phyloP scores from a whole-genome alignment of 768 basidiomycete species.

The Punctularia strigosozonata region DNA sequence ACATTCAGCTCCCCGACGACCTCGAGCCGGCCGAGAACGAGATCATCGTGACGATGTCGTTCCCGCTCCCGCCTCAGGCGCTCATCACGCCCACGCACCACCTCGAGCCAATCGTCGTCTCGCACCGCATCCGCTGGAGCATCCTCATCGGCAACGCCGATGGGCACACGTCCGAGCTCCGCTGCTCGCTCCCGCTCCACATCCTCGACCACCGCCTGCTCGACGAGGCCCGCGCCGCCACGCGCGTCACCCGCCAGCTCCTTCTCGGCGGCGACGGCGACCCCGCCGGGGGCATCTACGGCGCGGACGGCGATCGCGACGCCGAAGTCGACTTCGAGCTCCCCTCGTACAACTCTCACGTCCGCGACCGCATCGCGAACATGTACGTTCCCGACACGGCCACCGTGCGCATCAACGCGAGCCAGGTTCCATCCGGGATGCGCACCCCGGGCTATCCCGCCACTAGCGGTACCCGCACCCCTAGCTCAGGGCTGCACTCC shows the following conservation, averaged over 20 bases:
- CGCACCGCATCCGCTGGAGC: conserved; percentile 73
- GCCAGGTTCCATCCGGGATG: conserved; percentile 6
- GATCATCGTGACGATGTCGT: conserved; percentile 44
- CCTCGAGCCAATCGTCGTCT: conserved; percentile 63
- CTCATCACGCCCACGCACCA: conserved; percentile 69
- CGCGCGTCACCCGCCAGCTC: conserved; percentile 65
- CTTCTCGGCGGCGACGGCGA: conserved; percentile 31
- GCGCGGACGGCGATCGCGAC: conserved; percentile 16
- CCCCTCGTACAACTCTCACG: conserved; percentile 82
- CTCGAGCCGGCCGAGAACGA: conserved; percentile 27
- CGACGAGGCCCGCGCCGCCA: conserved; percentile 62
- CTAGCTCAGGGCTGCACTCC: conserved; percentile 9
- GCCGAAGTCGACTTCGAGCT: conserved; percentile 62
- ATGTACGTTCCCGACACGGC: conserved; percentile 60
- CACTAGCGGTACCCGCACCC: conserved; percentile 13
- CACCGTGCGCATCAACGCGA: conserved; percentile 28
- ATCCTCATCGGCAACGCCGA: conserved; percentile 77
- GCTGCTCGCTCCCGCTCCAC: conserved; percentile 84
- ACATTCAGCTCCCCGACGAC: conserved; percentile 8
- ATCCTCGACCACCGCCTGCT: conserved; percentile 66
- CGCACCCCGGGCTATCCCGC: conserved; percentile 8
- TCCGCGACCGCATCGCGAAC: conserved; percentile 81
- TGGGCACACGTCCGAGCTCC: conserved; percentile 89
- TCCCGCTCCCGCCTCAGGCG: conserved; percentile 45
- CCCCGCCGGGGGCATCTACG: conserved; percentile 9